Base-by-base conservation (phyloP, 2,329 filamentous ascomycete genomes). In the Ophiostoma himal-ulmi region DNA sequence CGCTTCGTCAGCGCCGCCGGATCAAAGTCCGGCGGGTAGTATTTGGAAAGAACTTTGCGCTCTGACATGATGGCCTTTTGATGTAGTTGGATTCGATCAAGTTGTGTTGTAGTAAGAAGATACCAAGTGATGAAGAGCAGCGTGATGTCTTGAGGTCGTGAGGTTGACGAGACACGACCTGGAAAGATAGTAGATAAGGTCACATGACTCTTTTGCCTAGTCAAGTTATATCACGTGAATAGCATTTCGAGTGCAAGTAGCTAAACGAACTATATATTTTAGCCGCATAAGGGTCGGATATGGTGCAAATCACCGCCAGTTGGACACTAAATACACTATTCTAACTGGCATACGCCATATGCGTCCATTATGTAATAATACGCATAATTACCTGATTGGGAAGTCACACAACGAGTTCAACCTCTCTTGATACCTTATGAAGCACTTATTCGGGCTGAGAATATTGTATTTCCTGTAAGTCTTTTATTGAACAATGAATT, bases 21-120 rank as follows among this genome's bases (percentile, higher is more conserved):
- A 80, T 99, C 95, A 80, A 98, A 99, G 79, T 98, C 93, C 83
- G 80, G 91, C 80, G 87, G 87, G 76, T 78, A 78, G 75, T 78
- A 77, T 71, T 77, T 78, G 34, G 68, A 67, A 62, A 81, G 75
- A 57, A 82, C 81, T 77, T 82, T 82, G 73, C 81, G 81, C 73
- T 82, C 81, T 71, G 81, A 81, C 81, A 82, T 82, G 68, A 72
- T 76, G 74, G 69, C 72, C 5, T 41, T 44, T n/a, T 22, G 30
- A 13, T 22, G 26, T n/a, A 5, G 5, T 26, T 44, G 65, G 11
- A 6, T 10, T 66, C 7, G 20, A 20, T 17, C 1, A 3, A 30
- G 30, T 30, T 3, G 30, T 30, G 30, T 30, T 30, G 4, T 30
- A 30, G 30, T 30, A 30, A 30, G 30, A 30, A 30, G 34, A 34